Evolutionary conservation across 768 basidiomycete genomes (phyloP), one percentile per base, ranked within the genome.

Genomic region (Melanogaster broomeanus): DNA sequence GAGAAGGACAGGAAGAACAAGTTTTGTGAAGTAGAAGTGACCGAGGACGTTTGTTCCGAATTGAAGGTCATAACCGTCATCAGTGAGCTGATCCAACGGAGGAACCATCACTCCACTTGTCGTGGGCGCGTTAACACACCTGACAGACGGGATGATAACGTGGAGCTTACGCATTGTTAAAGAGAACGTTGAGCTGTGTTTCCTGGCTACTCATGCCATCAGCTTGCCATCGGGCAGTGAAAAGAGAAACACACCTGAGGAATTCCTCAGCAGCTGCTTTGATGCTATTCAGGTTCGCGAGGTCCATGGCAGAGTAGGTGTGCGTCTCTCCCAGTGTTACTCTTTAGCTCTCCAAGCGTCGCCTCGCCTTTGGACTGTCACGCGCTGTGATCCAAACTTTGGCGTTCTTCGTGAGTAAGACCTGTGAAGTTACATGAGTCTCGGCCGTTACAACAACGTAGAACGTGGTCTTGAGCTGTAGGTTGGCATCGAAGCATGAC

Each of bases 271-370:
- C 79, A 0, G 77, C 69, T 12, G 24, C 52, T 38, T 71, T 71
- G 33, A 82, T 59, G 16, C 67, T 64, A 31, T 57, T 55, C 16
- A 82, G 56, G 58, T 70, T 71, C 0, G 71, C 62, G 9, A 82
- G 66, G 44, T 81, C 73, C 15, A 81, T 67, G 33, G 74, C n/a
- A 21, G 0, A 81, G 59, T n/a, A n/a, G n/a, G n/a, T n/a, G n/a
- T n/a, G n/a, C n/a, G n/a, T n/a, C n/a, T n/a, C n/a, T n/a, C n/a
- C 64, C 64, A 6, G 70, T 64, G 18, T 45, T 53, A 0, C 48
- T 11, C 54, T 59, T 61, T 16, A 61, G 59, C 19, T 64, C 57
- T 25, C 30, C 37, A 15, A 61, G 25, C 2, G 48, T 51, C 2
- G 53, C 50, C 19, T 64, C 64, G 12, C 53, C 56, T 18, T 58